These are phyloP conservation scores for Hapsidospora chrysogenum DNA, from an alignment of 495 filamentous ascomycete genomes.

Conservation along the genomic window DNA sequence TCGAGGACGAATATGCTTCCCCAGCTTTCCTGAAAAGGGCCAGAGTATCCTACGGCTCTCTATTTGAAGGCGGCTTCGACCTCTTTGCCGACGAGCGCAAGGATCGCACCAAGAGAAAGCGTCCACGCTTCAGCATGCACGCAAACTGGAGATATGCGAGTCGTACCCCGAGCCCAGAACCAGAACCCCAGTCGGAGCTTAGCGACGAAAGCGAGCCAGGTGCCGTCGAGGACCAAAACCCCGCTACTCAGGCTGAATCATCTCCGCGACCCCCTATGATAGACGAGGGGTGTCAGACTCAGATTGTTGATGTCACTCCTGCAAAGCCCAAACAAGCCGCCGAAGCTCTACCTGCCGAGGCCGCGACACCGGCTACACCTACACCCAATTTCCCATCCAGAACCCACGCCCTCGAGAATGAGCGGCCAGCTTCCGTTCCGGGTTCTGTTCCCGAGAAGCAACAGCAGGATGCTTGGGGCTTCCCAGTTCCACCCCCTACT, in stretches of 20 bases:
- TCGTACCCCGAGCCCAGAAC: slow-evolving; percentile 46
- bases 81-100: slow-evolving; percentile 55
- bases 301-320: too few species aligned
- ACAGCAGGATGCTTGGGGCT: too few species aligned
- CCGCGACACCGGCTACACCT: too few species aligned
- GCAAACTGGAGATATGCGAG: slow-evolving; percentile 57
- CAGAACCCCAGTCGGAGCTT: too few species aligned
- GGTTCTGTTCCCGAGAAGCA: too few species aligned
- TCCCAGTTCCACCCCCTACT: too few species aligned
- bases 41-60: slow-evolving; percentile 40
- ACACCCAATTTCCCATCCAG: too few species aligned
- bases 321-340: too few species aligned
- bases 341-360: too few species aligned
- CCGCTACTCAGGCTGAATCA: too few species aligned
- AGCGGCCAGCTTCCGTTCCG: too few species aligned
- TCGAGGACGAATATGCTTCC: slow-evolving; percentile 40
- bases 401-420: too few species aligned
- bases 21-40: slow-evolving; percentile 59
- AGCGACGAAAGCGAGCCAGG: not conserved
- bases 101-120: slow-evolving; percentile 50
- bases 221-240: slow-evolving; percentile 10
- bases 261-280: slow-evolving; percentile 15
- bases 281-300: slow-evolving; percentile 32
- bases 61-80: slow-evolving; percentile 41
- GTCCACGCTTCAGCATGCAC: slow-evolving; percentile 50